A percentile compares a stretch with the other conserved stretches of the same genome.
Evolutionary conservation across 768 basidiomycete species (phyloP).

Genomic region (Mycena floridula): DNA sequence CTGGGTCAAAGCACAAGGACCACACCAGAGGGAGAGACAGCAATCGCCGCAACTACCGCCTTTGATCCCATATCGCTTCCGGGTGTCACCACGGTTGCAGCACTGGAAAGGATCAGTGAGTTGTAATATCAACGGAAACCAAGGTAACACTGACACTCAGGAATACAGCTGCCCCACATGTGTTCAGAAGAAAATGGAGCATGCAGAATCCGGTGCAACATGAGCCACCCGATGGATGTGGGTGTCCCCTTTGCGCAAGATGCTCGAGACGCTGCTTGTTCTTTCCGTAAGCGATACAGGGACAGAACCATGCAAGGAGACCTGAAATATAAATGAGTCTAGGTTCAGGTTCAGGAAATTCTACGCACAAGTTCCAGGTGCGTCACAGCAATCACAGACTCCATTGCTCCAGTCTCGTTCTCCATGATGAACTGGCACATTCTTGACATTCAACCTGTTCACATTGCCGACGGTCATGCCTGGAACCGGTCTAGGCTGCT

Average conservation of each 20-base stretch:
- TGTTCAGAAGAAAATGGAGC: neutral
- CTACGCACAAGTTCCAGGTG: neutral
- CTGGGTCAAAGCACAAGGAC: slow-evolving; percentile 33
- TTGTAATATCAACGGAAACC: no score
- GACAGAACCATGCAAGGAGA: neutral
- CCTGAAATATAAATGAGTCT: neutral
- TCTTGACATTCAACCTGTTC: neutral
- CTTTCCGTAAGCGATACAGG: neutral
- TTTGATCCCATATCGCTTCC: no score
- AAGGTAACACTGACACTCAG: no score
- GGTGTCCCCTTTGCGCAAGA: neutral
- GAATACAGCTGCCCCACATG: neutral
- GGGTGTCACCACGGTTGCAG: no score
- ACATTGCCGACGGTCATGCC: no score
- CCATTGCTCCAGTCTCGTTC: neutral
- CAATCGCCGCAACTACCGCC: no score
- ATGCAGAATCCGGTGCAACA: neutral
- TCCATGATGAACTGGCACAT: neutral
- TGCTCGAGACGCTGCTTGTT: neutral
- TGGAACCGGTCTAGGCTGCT: no score
- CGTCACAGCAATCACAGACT: neutral
- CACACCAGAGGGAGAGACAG: slow-evolving; percentile 28
- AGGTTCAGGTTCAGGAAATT: neutral
- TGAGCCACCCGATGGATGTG: neutral
- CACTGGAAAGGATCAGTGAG: no score